A percentile compares a stretch with the other conserved stretches of the same genome.
phyloP scores from a whole-genome alignment of 768 basidiomycete species.

The Pulveroboletus frians region DNA sequence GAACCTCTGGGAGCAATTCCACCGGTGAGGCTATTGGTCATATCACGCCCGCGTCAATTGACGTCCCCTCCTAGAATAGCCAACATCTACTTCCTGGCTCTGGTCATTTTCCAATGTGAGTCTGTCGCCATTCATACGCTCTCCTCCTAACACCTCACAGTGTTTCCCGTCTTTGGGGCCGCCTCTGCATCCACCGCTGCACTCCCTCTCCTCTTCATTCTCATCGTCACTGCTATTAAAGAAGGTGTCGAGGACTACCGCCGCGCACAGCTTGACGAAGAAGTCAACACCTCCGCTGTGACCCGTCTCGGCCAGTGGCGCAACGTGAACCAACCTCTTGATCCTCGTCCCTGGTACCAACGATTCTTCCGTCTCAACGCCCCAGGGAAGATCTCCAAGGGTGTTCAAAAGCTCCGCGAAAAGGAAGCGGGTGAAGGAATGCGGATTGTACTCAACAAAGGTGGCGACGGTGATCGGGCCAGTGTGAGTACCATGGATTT shows the following conservation, averaged over 20 bases:
- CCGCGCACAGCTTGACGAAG: constrained; percentile 80
- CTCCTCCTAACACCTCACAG: constrained; percentile 33
- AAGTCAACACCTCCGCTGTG: constrained; percentile 91
- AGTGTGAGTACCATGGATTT: constrained; percentile 44
- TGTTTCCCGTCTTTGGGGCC: constrained; percentile 90
- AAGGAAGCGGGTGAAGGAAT: constrained; percentile 69
- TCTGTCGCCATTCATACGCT: background rate
- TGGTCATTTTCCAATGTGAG: constrained; percentile 78
- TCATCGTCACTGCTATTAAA: constrained; percentile 87
- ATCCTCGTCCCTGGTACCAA: constrained; percentile 73
- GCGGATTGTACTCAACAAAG: constrained; percentile 55
- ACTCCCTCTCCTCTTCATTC: constrained; percentile 82
- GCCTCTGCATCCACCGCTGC: constrained; percentile 76
- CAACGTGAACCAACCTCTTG: constrained; percentile 83
- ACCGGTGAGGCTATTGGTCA: constrained; percentile 47
- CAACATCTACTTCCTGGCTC: constrained; percentile 85
- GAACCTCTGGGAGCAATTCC: constrained; percentile 93
- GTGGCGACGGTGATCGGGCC: constrained; percentile 26
- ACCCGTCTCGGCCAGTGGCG: constrained; percentile 86
- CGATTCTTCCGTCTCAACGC: constrained; percentile 62
- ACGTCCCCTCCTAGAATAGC: constrained; percentile 52
- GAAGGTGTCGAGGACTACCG: constrained; percentile 96
- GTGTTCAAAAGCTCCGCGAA: constrained; percentile 80
- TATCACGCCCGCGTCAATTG: background rate
- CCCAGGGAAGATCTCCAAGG: constrained; percentile 76